A percentile compares a stretch with the other conserved stretches of the same genome.
phyloP scores from a whole-genome alignment of 106 monocot species.

The Dactylorhiza incarnata region DNA sequence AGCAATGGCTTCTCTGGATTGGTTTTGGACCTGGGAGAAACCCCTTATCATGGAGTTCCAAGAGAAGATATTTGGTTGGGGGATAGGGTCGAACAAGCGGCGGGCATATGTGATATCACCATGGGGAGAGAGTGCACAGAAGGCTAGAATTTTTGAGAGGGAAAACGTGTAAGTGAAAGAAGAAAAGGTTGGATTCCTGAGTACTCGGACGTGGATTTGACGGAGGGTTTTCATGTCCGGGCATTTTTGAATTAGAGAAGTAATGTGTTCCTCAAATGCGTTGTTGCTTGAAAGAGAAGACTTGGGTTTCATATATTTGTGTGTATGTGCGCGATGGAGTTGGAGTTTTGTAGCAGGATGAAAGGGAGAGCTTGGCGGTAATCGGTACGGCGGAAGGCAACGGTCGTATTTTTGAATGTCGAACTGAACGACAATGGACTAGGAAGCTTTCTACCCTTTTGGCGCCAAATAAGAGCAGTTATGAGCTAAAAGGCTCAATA shows the following conservation, averaged over 20 bases:
- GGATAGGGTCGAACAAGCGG: constrained; percentile 57
- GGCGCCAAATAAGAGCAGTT: too few relatives aligned
- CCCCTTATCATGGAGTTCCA: constrained; percentile 76
- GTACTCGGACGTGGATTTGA: constrained; percentile 57
- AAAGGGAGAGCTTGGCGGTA: not conserved
- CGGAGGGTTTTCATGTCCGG: constrained; percentile 50
- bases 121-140: constrained; percentile 31
- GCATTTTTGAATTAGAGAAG: constrained; percentile 53
- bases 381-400: not conserved
- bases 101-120: constrained; percentile 60
- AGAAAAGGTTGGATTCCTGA: constrained; percentile 17
- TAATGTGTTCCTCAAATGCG: constrained; percentile 25
- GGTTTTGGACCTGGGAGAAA: constrained; percentile 19
- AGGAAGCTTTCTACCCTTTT: too few relatives aligned
- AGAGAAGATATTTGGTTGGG: constrained; percentile 56
- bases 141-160: constrained; percentile 56
- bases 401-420: not conserved
- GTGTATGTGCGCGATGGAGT: not conserved
- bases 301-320: not conserved
- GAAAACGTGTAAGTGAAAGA: constrained; percentile 22
- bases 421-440: too few relatives aligned
- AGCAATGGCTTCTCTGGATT: constrained; percentile 42
- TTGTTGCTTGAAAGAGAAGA: not conserved
- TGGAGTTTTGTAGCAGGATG: not conserved
- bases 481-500: too few relatives aligned